A percentile compares a stretch with the other conserved stretches of the same genome.
Evolutionary conservation across 345 rosid genomes (phyloP).

Genomic region (Brassica juncea): DNA sequence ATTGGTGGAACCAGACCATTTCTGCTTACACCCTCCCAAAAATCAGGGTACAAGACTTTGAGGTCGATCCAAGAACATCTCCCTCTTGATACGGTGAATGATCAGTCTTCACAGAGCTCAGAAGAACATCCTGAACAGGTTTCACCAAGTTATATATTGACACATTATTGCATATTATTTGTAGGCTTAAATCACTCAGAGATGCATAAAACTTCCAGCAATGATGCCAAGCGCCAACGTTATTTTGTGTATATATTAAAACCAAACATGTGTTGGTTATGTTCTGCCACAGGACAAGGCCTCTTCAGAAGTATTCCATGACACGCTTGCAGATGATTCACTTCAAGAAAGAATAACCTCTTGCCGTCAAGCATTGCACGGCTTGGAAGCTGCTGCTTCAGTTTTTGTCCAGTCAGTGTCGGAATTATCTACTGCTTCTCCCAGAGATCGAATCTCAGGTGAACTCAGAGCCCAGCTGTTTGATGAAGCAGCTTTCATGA

Average conservation of each 20-base stretch:
- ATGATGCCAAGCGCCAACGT: neutral
- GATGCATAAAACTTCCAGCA: neutral
- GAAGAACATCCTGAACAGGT: slow-evolving; percentile 47
- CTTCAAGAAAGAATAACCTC: slow-evolving; percentile 42
- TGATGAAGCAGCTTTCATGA: slow-evolving; percentile 48
- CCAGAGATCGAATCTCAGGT: slow-evolving; percentile 43
- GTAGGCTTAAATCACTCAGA: neutral
- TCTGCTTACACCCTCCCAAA: slow-evolving; percentile 45
- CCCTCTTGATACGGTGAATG: slow-evolving; percentile 30
- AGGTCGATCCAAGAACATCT: slow-evolving; percentile 34
- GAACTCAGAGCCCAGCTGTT: slow-evolving; percentile 44
- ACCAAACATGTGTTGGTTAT: neutral
- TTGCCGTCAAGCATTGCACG: slow-evolving; percentile 58
- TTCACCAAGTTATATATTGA: slow-evolving; percentile 14
- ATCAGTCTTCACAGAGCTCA: slow-evolving; percentile 33
- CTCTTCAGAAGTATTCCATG: slow-evolving; percentile 28
- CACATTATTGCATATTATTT: neutral
- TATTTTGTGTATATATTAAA: neutral
- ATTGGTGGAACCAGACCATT: slow-evolving; percentile 46
- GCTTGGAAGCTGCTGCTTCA: slow-evolving; percentile 50
- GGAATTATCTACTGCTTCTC: slow-evolving; percentile 38
- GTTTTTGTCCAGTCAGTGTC: slow-evolving; percentile 44
- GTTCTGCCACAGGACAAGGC: slow-evolving; percentile 28
- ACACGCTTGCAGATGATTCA: slow-evolving; percentile 22
- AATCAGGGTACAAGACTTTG: slow-evolving; percentile 31